A percentile compares a stretch with the other conserved stretches of the same genome.
Conservation (phyloP, 345 rosid genomes). For the Eucalyptus pauciflora region DNA sequence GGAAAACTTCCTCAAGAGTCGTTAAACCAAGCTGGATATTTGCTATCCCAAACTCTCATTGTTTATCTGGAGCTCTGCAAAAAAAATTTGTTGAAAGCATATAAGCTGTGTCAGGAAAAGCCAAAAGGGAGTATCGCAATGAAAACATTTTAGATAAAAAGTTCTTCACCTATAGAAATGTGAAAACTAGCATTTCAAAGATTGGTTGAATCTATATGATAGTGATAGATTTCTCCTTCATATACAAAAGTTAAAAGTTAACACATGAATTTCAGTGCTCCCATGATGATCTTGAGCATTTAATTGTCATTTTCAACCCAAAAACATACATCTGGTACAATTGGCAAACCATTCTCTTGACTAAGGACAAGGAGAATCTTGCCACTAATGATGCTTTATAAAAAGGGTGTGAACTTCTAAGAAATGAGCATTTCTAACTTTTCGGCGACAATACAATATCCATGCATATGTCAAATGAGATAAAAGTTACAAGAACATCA, state of each 20-base stretch:
- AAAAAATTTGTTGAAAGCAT: conserved; percentile 26
- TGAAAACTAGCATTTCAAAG: not conserved
- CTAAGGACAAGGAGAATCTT: not conserved
- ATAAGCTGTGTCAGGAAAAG: too few species aligned
- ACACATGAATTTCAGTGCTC: not conserved
- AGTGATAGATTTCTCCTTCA: not conserved
- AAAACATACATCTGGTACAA: not conserved
- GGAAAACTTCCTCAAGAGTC: conserved; percentile 90
- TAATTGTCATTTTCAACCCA: not conserved
- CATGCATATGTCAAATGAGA: not conserved
- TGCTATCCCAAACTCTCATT: conserved; percentile 48
- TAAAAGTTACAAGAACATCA: not conserved
- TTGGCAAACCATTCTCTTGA: not conserved
- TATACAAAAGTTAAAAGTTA: not conserved
- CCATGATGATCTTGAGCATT: not conserved
- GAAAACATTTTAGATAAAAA: not conserved
- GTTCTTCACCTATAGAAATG: not conserved
- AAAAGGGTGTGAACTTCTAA: not conserved
- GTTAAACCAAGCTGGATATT: conserved; percentile 87
- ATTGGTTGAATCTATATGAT: not conserved
- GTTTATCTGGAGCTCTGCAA: conserved; percentile 70
- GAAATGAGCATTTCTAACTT: not conserved
- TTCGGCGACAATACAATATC: not conserved
- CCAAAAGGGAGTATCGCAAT: not conserved
- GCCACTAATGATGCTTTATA: not conserved